Percentiles rank a stretch among this genome's conserved stretches.
phyloP scores from a whole-genome alignment of 345 rosid genomes.

The Leavenworthia alabamica region DNA sequence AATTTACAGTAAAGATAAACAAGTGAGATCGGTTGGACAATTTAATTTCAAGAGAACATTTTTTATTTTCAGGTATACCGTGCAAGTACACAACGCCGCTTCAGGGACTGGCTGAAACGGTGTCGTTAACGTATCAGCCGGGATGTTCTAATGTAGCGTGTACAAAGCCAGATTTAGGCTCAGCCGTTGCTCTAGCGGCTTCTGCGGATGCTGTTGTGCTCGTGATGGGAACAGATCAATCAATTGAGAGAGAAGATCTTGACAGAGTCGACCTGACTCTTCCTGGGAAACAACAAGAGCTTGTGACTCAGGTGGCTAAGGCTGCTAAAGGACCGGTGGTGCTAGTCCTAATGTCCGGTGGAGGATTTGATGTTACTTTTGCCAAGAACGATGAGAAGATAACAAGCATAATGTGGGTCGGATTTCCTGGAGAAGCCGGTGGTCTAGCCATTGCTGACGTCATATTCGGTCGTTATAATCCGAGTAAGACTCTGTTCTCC shows the following conservation, averaged over 20 bases:
- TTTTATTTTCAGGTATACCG: constrained; percentile 42
- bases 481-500: constrained; percentile 37
- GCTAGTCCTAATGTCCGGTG: constrained; percentile 76
- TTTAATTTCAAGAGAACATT: neutral
- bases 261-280: constrained; percentile 30
- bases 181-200: constrained; percentile 40
- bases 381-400: constrained; percentile 61
- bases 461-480: constrained; percentile 57
- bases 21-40: neutral
- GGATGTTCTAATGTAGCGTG: constrained; percentile 41
- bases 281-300: constrained; percentile 57
- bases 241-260: constrained; percentile 30
- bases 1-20: neutral
- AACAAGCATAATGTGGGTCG: constrained; percentile 40
- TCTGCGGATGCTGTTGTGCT: constrained; percentile 60
- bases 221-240: constrained; percentile 51
- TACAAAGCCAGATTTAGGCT: constrained; percentile 35
- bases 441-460: constrained; percentile 73
- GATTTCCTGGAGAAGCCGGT: constrained; percentile 73
- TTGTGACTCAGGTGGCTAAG: constrained; percentile 50
- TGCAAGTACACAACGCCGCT: constrained; percentile 63
- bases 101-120: constrained; percentile 50
- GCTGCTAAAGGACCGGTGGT: constrained; percentile 66
- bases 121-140: constrained; percentile 31
- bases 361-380: constrained; percentile 61